These are phyloP conservation scores for Talaromyces rugulosus DNA, from an alignment of 2,329 filamentous ascomycete species.

Conservation along the genomic window DNA sequence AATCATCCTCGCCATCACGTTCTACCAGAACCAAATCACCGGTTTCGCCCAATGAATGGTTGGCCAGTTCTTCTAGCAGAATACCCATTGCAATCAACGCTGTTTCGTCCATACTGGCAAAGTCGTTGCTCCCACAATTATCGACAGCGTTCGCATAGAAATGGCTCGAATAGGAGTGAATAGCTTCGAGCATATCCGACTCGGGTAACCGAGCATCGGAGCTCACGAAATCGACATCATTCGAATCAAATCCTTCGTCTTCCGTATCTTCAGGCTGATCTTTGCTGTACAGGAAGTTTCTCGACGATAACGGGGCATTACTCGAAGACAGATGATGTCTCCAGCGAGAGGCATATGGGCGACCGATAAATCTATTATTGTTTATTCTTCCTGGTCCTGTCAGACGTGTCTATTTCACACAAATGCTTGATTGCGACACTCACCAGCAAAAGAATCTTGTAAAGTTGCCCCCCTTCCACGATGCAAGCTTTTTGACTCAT, in stretches of 20 bases:
- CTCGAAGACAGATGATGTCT: conserved; percentile 33
- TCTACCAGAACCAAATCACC: conserved; percentile 58
- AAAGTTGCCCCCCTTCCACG: conserved; percentile 42
- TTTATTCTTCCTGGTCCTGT: conserved; percentile 36
- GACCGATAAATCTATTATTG: neutral
- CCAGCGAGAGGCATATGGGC: conserved; percentile 20
- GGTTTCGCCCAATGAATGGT: conserved; percentile 50
- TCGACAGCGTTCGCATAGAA: conserved; percentile 44
- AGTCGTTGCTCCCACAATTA: conserved; percentile 35
- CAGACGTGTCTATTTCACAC: conserved; percentile 7
- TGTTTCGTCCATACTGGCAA: conserved; percentile 58
- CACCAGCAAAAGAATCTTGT: conserved; percentile 58
- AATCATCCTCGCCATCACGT: conserved; percentile 27
- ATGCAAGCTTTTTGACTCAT: conserved; percentile 3
- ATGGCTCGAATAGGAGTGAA: conserved; percentile 56
- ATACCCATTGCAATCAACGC: conserved; percentile 59
- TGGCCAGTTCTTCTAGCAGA: conserved; percentile 55
- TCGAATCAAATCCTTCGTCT: conserved; percentile 54
- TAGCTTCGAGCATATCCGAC: conserved; percentile 53
- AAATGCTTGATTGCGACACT: conserved; percentile 1
- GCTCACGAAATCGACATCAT: conserved; percentile 42
- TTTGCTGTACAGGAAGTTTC: conserved; percentile 56
- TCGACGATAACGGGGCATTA: conserved; percentile 45
- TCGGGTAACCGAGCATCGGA: conserved; percentile 44
- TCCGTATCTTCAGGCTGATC: conserved; percentile 49